Evolutionary conservation across 1,139 yeast species (phyloP), one percentile per base, ranked within the genome.

Genomic region (Pichia sp.): DNA sequence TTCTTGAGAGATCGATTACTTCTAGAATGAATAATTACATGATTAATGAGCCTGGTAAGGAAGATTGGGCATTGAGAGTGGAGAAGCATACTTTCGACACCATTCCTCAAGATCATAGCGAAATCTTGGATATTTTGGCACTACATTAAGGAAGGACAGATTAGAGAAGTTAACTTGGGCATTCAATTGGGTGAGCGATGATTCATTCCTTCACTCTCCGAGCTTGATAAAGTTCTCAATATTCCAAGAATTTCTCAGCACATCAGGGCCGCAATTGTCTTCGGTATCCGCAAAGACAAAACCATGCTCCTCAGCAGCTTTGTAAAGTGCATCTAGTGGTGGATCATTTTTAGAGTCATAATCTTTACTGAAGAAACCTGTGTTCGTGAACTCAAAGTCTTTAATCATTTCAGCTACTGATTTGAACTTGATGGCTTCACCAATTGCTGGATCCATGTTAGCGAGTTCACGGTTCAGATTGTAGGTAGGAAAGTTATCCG

Each of bases 11-110:
- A 3, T 10, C 16, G 11, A 24, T 43, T 10, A 10, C 17, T 8
- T 17, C 22, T 4, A 20, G 40, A 4, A 42, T 44, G 46, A 24
- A 38, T 9, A 18, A 18, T 3, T 35, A 41, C 23, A 44, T 43
- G 45, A 29, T 40, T 21, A 37, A 37, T 22, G 6, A 19, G 10
- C 22, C 17, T 5, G 32, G 22, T 10, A 13, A 30, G 9, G 3
- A n/a, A 11, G 18, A 25, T 8, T 30, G n/a, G 13, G 24, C 29
- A 11, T 4, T 39, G 20, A 5, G 10, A 6, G 17, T 36, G 3
- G 29, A 22, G 3, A 39, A 31, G 7, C 23, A n/a, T 9, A 26
- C 24, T 6, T 25, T 25, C 11, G 27, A 25, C 5, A 8, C 9
- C 10, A 14, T 25, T 8, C 27, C 27, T 8, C 8, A 6, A 9